Evolutionary conservation across 495 filamentous ascomycete species (phyloP).

Genomic region (Aspergillus wentii): DNA sequence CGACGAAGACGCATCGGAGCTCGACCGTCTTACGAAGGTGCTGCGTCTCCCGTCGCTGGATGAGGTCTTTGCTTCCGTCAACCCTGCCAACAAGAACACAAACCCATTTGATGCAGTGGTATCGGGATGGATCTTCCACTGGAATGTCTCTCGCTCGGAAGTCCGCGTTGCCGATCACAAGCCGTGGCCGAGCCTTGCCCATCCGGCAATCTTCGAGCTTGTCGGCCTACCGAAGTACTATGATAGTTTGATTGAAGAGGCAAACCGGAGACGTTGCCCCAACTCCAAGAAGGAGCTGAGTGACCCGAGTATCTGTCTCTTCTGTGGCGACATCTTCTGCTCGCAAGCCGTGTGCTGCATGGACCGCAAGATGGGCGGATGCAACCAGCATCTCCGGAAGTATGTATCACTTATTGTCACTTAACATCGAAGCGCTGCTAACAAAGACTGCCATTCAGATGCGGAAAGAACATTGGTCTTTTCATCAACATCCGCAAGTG

Average conservation of each 20-base stretch:
- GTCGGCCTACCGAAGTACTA: constrained; percentile 88
- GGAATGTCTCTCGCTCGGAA: constrained; percentile 41
- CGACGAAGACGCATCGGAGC: constrained; percentile 64
- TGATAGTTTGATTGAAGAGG: constrained; percentile 89
- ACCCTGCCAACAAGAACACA: constrained; percentile 25
- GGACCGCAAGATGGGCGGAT: constrained; percentile 71
- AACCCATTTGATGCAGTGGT: constrained; percentile 49
- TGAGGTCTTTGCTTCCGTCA: constrained; percentile 59
- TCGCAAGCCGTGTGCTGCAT: constrained; percentile 89
- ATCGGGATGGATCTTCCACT: constrained; percentile 75
- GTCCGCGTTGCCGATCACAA: constrained; percentile 36
- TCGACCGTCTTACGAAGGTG: constrained; percentile 71
- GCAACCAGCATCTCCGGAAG: constrained; percentile 84
- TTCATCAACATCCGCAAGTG: constrained; percentile 98
- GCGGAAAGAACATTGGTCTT: constrained; percentile 80
- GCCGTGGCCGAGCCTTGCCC: constrained; percentile 54
- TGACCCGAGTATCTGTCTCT: constrained; percentile 87
- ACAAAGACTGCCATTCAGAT: constrained; percentile 53
- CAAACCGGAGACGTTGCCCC: constrained; percentile 77
- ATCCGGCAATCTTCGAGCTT: constrained; percentile 90
- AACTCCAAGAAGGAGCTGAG: constrained; percentile 84
- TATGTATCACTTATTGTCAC: constrained; percentile 39
- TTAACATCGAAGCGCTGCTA: constrained; percentile 7
- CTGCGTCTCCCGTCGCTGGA: constrained; percentile 75
- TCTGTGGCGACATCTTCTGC: constrained; percentile 95